Conservation (phyloP, 106 monocot genomes). For the Phalaenopsis aphrodite region DNA sequence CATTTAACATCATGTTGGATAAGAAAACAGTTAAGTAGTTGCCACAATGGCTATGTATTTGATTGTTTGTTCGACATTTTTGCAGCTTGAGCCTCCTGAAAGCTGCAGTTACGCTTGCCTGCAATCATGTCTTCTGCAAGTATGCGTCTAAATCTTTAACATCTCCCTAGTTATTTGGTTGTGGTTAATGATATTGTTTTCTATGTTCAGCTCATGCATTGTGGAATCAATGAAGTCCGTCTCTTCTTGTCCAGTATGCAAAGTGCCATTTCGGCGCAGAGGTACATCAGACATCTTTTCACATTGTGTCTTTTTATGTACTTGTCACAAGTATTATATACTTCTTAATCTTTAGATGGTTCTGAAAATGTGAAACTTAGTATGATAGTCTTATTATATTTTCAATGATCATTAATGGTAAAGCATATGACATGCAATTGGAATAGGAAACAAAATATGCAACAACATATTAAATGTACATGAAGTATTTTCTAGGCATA, state of each 20-base stretch:
- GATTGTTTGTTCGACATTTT: not conserved
- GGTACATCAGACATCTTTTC: conserved; percentile 28
- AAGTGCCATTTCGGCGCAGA: conserved; percentile 76
- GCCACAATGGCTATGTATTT: too few species aligned
- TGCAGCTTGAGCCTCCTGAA: conserved; percentile 70
- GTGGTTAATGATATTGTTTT: not conserved
- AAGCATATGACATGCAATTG: too few species aligned
- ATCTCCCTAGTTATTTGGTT: not conserved
- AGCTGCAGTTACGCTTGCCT: conserved; percentile 56
- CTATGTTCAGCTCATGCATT: conserved; percentile 52
- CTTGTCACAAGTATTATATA: not conserved
- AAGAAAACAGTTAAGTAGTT: too few species aligned
- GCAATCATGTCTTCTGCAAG: conserved; percentile 99
- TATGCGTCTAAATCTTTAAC: conserved; percentile 21
- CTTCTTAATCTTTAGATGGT: not conserved
- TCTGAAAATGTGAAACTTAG: not conserved
- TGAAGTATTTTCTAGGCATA: too few species aligned
- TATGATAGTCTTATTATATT: too few species aligned
- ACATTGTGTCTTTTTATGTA: not conserved
- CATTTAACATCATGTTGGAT: too few species aligned
- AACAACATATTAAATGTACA: too few species aligned
- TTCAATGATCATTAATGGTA: too few species aligned
- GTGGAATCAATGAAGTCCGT: conserved; percentile 56
- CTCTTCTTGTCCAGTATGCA: conserved; percentile 82
- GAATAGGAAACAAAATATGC: too few species aligned